phyloP scores from a whole-genome alignment of 73 alveolate genomes.

The Tetrahymena malaccensis region DNA sequence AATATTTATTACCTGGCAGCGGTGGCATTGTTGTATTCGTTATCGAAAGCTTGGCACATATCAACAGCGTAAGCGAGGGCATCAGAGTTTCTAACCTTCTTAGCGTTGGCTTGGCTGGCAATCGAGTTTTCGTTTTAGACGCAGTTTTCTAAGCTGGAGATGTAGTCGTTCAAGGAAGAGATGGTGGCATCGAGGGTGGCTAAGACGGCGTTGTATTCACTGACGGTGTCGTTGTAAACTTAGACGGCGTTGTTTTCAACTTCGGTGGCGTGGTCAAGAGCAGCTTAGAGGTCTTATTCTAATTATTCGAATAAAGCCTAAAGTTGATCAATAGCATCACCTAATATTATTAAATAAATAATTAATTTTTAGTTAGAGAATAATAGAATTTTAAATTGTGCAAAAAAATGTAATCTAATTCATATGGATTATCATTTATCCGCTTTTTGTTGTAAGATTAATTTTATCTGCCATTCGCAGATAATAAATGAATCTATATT shows the following conservation, averaged over 20 bases:
- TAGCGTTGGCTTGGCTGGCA: conserved; percentile 30
- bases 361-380: not conserved
- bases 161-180: not conserved
- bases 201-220: not conserved
- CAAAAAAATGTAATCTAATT: no score
- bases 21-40: conserved; percentile 29
- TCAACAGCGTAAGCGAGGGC: conserved; percentile 34
- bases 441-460: not conserved
- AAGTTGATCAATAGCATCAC: not conserved
- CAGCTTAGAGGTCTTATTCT: not conserved
- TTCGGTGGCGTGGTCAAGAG: not conserved
- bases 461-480: not conserved
- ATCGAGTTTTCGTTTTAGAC: conserved; percentile 26
- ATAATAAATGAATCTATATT: no score
- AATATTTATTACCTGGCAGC: conserved; percentile 13
- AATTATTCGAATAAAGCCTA: not conserved
- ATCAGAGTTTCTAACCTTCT: conserved; percentile 40
- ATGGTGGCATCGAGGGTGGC: conserved; percentile 2
- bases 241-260: not conserved
- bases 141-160: conserved; percentile 14
- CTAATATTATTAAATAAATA: not conserved
- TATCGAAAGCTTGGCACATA: conserved; percentile 44
- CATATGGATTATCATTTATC: no score
- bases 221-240: not conserved
- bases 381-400: no score